Percentiles rank a stretch among this genome's conserved stretches.
These are phyloP conservation scores for Gremmenia infestans DNA, from an alignment of 2,329 filamentous ascomycete species.

Conservation along the genomic window DNA sequence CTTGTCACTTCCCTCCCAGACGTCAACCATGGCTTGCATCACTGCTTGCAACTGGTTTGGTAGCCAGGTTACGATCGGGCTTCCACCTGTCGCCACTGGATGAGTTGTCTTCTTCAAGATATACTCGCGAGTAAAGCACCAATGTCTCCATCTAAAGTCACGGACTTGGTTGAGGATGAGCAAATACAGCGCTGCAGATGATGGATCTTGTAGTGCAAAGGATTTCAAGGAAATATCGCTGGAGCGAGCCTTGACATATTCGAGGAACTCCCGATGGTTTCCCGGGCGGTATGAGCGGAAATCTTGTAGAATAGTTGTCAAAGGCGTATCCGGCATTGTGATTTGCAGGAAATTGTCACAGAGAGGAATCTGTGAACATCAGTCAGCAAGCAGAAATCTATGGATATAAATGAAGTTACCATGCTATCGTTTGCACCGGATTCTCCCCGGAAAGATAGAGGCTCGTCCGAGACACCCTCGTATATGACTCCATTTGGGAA, in stretches of 20 bases:
- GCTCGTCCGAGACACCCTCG: conserved; percentile 72
- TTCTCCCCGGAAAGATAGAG: conserved; percentile 82
- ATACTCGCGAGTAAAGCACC: conserved; percentile 81
- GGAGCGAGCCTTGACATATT: conserved; percentile 56
- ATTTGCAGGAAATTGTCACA: conserved; percentile 84
- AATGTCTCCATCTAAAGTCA: conserved; percentile 79
- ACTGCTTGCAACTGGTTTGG: conserved; percentile 77
- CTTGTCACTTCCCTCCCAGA: conserved; percentile 39
- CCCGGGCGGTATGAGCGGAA: conserved; percentile 86
- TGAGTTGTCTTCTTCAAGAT: conserved; percentile 74
- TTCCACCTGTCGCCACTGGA: conserved; percentile 74
- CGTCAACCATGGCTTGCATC: conserved; percentile 61
- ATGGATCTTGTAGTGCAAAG: conserved; percentile 50
- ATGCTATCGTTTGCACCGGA: conserved; percentile 94
- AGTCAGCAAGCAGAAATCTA: not conserved
- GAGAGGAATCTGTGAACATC: conserved; percentile 60
- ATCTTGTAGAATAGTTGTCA: conserved; percentile 82
- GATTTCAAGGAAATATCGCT: conserved; percentile 48
- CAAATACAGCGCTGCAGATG: conserved; percentile 58
- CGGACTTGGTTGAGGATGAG: conserved; percentile 68
- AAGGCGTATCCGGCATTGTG: conserved; percentile 80
- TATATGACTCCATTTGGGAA: conserved; percentile 90
- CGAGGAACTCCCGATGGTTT: conserved; percentile 82
- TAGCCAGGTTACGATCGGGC: conserved; percentile 78
- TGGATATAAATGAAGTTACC: conserved; percentile 36